Evolutionary conservation across 208 protist species (phyloP), one percentile per base, ranked within the genome.

Genomic region (Angomonas ambiguus): DNA sequence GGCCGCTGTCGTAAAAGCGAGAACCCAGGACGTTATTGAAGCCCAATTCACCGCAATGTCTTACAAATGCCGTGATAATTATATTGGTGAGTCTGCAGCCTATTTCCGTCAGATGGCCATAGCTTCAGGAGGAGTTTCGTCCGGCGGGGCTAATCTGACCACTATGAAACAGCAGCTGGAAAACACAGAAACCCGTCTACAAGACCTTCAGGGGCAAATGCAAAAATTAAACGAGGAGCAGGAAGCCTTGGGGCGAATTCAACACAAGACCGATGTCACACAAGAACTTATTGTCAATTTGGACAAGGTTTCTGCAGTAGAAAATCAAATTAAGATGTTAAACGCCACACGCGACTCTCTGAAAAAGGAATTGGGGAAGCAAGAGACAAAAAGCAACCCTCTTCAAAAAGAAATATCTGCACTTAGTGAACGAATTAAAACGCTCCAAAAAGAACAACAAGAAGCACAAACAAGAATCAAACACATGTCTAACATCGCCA

Each of bases 101-200:
- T 95, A 92, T 65, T 71, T 92, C 45, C 80, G 85, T 0, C 82
- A 92, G 62, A 79, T 92, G 71, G 88, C 85, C 10, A 56, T 92
- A 10, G 59, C 61, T 22, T 84, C 53, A 68, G 85, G 85, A 11
- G 70, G 35, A 25, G 73, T 76, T 51, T 62, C 68, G 30, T 34
- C 8, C 31, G 33, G 24, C 6, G 62, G 31, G 30, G 61, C 24
- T 38, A 56, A 62, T 63, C 65, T 38, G 25, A 68, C 73, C 55
- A 76, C 71, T 0, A 20, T 59, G 28, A 76, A 72, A 35, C 74
- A 82, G 67, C 84, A 87, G 73, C 66, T 88, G 27, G 62, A 76
- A 49, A 84, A 76, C 11, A 74, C 79, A 10, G 78, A 76, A 27
- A 31, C 58, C 30, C 84, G 87, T 51, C 77, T 91, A 34, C 67